These are phyloP conservation scores for Raffaelea arxii DNA, from an alignment of 2,329 filamentous ascomycete species.

Conservation along the genomic window DNA sequence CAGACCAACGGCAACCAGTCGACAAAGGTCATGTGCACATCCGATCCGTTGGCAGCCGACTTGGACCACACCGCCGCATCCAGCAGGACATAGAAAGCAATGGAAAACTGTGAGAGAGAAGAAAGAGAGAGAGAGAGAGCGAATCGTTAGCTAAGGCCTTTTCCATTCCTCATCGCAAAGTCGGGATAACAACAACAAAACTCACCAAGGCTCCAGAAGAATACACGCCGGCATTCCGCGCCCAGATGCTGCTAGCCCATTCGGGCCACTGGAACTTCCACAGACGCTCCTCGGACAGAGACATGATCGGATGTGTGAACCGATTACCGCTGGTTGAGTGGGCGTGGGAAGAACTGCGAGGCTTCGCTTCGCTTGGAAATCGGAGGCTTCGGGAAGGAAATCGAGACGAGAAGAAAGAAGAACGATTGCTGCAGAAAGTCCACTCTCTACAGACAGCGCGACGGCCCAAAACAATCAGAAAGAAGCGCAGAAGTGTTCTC, in stretches of 20 bases:
- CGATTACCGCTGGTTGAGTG: too few species aligned
- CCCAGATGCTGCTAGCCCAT: slow-evolving; percentile 56
- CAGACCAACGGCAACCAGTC: slow-evolving; percentile 64
- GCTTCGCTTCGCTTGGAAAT: too few species aligned
- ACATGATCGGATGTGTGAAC: slow-evolving; percentile 2
- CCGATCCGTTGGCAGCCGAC: slow-evolving; percentile 47
- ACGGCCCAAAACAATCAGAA: too few species aligned
- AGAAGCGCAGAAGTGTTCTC: too few species aligned
- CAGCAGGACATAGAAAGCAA: slow-evolving; percentile 60
- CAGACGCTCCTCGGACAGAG: slow-evolving; percentile 48
- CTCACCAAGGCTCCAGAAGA: slow-evolving; percentile 52
- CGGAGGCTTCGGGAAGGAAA: too few species aligned
- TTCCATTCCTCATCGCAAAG: too few species aligned
- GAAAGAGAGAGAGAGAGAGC: not conserved
- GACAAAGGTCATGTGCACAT: slow-evolving; percentile 55
- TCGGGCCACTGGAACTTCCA: slow-evolving; percentile 59
- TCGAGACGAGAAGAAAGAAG: too few species aligned
- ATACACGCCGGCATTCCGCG: slow-evolving; percentile 56
- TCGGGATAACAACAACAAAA: too few species aligned
- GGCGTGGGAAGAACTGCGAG: too few species aligned
- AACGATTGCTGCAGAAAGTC: too few species aligned
- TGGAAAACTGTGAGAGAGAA: slow-evolving; percentile 43
- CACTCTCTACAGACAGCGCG: too few species aligned
- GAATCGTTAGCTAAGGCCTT: too few species aligned
- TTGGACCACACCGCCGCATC: slow-evolving; percentile 60